Base-by-base conservation (phyloP, 2,329 filamentous ascomycete species). In the Trichoderma oligosporum region DNA sequence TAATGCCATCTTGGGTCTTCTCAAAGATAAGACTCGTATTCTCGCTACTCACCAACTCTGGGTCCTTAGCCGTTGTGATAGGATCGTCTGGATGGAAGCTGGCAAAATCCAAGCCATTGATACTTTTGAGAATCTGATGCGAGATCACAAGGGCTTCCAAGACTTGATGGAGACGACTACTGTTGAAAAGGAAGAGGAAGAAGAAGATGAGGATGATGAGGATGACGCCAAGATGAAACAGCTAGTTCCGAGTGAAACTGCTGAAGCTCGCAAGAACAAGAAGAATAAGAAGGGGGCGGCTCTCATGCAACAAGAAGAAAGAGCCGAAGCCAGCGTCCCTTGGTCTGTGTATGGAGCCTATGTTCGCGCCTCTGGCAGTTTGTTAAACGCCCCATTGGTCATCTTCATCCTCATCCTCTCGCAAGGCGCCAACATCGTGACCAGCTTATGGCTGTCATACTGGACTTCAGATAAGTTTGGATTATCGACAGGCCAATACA, bases 1-100 rank as follows among this genome's bases (percentile, higher is more conserved):
- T 71, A 87, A 96, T 60, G 93, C 93, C 38, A 97, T 99, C 54
- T 85, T 91, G 58, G 93, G 93, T 7, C 78, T 97, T 8, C 78
- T 97, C 54, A 89, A 88, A 65, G 82, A 93, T 73, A 97, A 97
- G 72, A 94, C 91, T 67, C 83, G 94, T 18, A 87, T 97, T 31
- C 78, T 99, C 29, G 94, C 93, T 1, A 99, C 94, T 0, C 94
- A 99, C 71, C 93, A 97, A 70, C 82, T 97, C 12, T 94, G 95
- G 78, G 92, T 97, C 5, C 81, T 97, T 5, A 91, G 82, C 68
- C 86, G 91, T 31, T 97, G 91, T 65, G 93, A 97, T 69, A 82
- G 93, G 31, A 93, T 97, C 62, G 85, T 97, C 47, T 92, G 91
- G 84, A 92, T 99, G 83, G 89, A 97, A 56, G 84, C 86, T 14